A percentile compares a stretch with the other conserved stretches of the same genome.
phyloP scores from a whole-genome alignment of 805 yeast genomes.

The Wickerhamiella sorbophila region DNA sequence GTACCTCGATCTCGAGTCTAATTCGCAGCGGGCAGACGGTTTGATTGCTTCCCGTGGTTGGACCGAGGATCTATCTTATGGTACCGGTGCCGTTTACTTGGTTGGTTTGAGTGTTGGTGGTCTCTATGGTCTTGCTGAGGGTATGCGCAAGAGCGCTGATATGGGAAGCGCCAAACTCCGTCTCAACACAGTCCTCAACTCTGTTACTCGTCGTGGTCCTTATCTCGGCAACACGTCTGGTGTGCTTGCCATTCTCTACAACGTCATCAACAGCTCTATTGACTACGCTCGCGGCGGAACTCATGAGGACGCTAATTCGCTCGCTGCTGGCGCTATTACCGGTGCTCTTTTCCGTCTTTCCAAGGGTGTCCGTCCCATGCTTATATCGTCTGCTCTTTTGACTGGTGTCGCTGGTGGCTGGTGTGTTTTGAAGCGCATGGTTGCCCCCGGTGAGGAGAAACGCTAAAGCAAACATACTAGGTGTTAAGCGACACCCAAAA shows the following conservation, averaged over 20 bases:
- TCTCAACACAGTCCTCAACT: conserved; percentile 79
- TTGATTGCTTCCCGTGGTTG: conserved; percentile 92
- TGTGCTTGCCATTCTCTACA: conserved; percentile 79
- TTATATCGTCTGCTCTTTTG: conserved; percentile 67
- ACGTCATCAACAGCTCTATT: conserved; percentile 63
- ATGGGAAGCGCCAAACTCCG: conserved; percentile 67
- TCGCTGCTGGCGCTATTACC: conserved; percentile 78
- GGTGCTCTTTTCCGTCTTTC: conserved; percentile 86
- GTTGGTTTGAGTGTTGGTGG: conserved; percentile 81
- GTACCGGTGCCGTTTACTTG: conserved; percentile 88
- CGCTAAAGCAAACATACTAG: neutral
- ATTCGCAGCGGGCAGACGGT: conserved; percentile 44
- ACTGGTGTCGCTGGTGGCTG: conserved; percentile 86
- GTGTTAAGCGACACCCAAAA: no score
- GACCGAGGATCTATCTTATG: conserved; percentile 95
- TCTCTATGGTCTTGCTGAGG: conserved; percentile 73
- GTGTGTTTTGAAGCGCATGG: conserved; percentile 58
- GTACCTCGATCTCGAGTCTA: conserved; percentile 63
- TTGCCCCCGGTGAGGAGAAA: conserved; percentile 15
- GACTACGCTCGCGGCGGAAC: conserved; percentile 65
- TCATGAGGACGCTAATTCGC: conserved; percentile 74
- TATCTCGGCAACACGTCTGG: conserved; percentile 92
- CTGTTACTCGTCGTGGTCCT: conserved; percentile 91
- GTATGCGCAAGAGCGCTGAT: conserved; percentile 61
- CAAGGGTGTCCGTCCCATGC: conserved; percentile 78